Conservation (phyloP, 176 grass and related monocot species). For the Avena atlantica region DNA sequence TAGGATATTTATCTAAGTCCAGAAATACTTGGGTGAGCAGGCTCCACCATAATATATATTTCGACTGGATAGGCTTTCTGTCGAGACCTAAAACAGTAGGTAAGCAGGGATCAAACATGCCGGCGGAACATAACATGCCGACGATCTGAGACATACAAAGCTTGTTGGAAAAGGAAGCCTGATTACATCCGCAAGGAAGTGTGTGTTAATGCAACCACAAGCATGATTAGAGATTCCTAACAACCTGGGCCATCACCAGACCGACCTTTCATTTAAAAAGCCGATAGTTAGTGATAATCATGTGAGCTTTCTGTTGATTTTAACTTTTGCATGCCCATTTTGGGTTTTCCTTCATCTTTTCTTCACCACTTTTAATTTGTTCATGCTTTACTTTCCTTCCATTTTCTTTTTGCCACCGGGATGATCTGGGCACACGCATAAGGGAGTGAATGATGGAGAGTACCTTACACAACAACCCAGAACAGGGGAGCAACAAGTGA, state of each 20-base stretch:
- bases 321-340: slow-evolving; percentile 12
- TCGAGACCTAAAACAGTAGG: background rate
- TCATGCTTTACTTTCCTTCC: background rate
- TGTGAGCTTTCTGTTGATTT: background rate
- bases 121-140: background rate
- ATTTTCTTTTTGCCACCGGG: background rate
- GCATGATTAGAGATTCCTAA: slow-evolving; percentile 40
- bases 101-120: background rate
- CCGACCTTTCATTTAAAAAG: background rate
- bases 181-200: background rate
- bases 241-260: slow-evolving; percentile 40
- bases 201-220: slow-evolving; percentile 33
- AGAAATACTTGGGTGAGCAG: too few species aligned
- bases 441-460: slow-evolving; percentile 24
- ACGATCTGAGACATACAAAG: background rate
- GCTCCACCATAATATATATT: too few species aligned
- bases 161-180: background rate
- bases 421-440: slow-evolving; percentile 36
- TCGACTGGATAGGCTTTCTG: background rate
- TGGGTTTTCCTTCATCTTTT: slow-evolving; percentile 3
- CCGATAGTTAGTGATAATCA: slow-evolving; percentile 28
- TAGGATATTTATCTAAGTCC: too few species aligned
- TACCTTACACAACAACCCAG: slow-evolving; percentile 52
- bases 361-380: background rate
- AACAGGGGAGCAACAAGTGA: slow-evolving; percentile 28